phyloP scores from a whole-genome alignment of 2,329 filamentous ascomycete genomes.

The Elsinoe batatas region DNA sequence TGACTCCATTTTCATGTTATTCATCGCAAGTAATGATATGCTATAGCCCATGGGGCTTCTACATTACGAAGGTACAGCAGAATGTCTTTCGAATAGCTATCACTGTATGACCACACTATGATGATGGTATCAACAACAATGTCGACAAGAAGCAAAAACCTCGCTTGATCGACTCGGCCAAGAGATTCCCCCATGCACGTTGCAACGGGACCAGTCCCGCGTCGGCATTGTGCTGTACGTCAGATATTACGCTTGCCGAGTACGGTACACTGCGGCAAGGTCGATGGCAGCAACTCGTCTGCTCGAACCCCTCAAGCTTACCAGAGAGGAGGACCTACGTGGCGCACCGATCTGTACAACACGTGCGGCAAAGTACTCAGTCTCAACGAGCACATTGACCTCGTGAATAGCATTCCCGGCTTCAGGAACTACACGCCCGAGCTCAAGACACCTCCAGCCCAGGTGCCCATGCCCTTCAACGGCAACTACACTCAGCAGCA shows the following conservation, averaged over 20 bases:
- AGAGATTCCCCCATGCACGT: conserved; percentile 8
- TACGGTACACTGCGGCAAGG: conserved; percentile 60
- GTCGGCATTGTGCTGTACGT: conserved; percentile 59
- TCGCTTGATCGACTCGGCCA: neutral
- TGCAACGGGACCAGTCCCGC: conserved; percentile 30
- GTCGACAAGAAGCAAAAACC: neutral
- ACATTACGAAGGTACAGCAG: no score
- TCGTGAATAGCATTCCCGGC: conserved; percentile 38
- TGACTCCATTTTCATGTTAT: no score
- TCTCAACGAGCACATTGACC: conserved; percentile 52
- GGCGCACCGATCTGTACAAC: conserved; percentile 56
- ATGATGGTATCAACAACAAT: neutral
- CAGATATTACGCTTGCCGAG: conserved; percentile 58
- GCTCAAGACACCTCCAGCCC: conserved; percentile 48
- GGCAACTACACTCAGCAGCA: conserved; percentile 52
- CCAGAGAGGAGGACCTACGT: conserved; percentile 43
- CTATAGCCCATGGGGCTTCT: neutral
- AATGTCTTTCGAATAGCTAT: no score
- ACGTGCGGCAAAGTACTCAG: conserved; percentile 54
- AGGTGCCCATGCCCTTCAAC: conserved; percentile 61
- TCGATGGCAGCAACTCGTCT: conserved; percentile 42
- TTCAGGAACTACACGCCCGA: conserved; percentile 56
- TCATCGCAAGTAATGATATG: neutral
- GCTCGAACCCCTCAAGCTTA: conserved; percentile 4
- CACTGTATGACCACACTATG: neutral